These are phyloP conservation scores for Stenocarpella maydis DNA, from an alignment of 2,329 filamentous ascomycete species.

Conservation along the genomic window DNA sequence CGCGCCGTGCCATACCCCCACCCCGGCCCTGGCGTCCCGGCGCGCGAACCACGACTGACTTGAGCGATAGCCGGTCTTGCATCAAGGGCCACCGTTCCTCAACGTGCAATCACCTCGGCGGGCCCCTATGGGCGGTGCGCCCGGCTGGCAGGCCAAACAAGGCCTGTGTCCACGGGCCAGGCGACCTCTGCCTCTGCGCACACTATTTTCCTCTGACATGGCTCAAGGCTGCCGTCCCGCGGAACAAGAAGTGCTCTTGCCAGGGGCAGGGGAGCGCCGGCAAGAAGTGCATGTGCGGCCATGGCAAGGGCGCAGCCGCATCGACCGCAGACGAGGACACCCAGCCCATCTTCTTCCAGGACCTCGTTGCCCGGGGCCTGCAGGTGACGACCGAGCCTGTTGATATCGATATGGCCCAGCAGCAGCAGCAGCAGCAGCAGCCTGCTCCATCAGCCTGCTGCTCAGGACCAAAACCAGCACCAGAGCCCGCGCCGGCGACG, in stretches of 20 bases:
- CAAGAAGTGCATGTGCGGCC: constrained; percentile 32
- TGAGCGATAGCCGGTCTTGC: constrained; percentile 68
- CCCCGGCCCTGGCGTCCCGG: background rate
- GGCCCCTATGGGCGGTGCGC: constrained; percentile 58
- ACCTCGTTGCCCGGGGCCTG: constrained; percentile 33
- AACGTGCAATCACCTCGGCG: constrained; percentile 68
- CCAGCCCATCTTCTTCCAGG: constrained; percentile 35
- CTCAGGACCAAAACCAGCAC: constrained; percentile 40
- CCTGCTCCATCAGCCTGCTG: constrained; percentile 48
- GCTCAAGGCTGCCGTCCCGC: constrained; percentile 66
- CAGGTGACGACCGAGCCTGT: constrained; percentile 39
- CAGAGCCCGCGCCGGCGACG: background rate
- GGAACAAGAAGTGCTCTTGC: constrained; percentile 65
- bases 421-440: background rate
- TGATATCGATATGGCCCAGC: constrained; percentile 43
- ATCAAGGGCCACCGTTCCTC: constrained; percentile 80
- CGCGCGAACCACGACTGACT: constrained; percentile 1
- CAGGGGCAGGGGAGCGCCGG: constrained; percentile 10
- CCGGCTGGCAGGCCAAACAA: constrained; percentile 77
- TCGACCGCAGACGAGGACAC: constrained; percentile 33
- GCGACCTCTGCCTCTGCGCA: constrained; percentile 67
- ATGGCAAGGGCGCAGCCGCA: constrained; percentile 35
- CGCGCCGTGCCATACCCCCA: background rate
- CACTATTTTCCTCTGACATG: constrained; percentile 36
- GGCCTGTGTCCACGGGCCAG: constrained; percentile 71